Base-by-base conservation (phyloP, 179 eudicot genomes). In the Vitellaria paradoxa region DNA sequence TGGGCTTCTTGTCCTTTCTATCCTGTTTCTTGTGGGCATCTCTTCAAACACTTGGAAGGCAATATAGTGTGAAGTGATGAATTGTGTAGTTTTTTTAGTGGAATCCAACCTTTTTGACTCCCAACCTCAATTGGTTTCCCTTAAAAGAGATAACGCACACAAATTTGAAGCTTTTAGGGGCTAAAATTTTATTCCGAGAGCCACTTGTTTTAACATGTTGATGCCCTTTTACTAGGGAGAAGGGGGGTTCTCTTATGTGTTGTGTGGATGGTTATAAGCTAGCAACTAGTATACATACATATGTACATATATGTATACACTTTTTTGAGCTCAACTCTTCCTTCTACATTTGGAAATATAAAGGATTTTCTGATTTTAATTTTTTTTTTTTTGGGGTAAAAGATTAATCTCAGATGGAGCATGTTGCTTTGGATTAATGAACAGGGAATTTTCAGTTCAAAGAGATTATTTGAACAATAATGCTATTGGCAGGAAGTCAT, bases 41-140 rank as follows among this genome's bases (percentile, higher is more conserved):
- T 68, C 26, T 23, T 49, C 11, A 6, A 2, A 72, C 65, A 55
- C 49, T 17, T 30, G 46, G 30, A 72, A 72, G 61, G 50, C 47
- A 40, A 72, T 9, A 17, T 68, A 64, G 7, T 7, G 76, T 40
- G 70, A 37, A 66, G 70, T 40, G 66, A 37, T 37, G 65, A 40
- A 10, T 10, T 2, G 56, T 65, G 50, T 30, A 20, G 21, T 12
- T 13, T 20, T 53, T 49, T 18, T 26, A 76, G 72, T 76, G 78
- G 72, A 76, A 66, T 52, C 30, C 42, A 2, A 65, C 21, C 53
- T 53, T 76, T 55, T 76, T 65, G 50, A 76, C 78, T 10, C 62
- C 10, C 3, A 13, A 53, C 50, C 72, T 45, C 60, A 20, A 65
- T 76, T 52, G 70, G 72, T 72, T 42, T 23, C n/a, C 47, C 55